phyloP scores from a whole-genome alignment of 192 early-diverging fungal species.

The Rhizoclosmatium globosum region DNA sequence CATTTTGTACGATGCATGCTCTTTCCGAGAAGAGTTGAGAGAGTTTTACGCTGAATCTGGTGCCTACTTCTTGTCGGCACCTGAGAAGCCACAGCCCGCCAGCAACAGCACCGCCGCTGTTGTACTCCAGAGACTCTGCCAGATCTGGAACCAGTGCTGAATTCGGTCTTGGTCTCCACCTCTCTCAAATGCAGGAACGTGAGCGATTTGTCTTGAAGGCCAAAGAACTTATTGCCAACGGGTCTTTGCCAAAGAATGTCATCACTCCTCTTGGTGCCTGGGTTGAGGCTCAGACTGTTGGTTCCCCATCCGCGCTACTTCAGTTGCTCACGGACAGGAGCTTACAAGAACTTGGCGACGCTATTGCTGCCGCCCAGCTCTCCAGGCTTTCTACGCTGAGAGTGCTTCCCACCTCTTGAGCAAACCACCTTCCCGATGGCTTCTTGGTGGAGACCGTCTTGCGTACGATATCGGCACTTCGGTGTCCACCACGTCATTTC shows the following conservation, averaged over 20 bases:
- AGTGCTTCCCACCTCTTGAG: slow-evolving; percentile 50
- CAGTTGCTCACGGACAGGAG: slow-evolving; percentile 60
- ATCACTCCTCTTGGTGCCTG: slow-evolving; percentile 13
- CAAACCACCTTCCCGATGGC: slow-evolving; percentile 78
- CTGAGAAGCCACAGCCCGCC: neutral
- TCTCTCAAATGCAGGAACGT: slow-evolving; percentile 74
- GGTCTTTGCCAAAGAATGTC: neutral
- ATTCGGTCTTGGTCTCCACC: slow-evolving; percentile 84
- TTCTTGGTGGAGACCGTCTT: slow-evolving; percentile 89
- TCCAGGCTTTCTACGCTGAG: slow-evolving; percentile 49
- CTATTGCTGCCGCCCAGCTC: slow-evolving; percentile 32
- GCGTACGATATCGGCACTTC: slow-evolving; percentile 87
- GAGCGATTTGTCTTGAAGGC: slow-evolving; percentile 70
- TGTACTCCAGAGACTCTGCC: neutral
- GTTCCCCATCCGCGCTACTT: slow-evolving; percentile 57
- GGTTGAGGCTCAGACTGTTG: slow-evolving; percentile 30
- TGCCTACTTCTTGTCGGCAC: neutral
- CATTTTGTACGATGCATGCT: slow-evolving; percentile 5
- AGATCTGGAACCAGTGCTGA: slow-evolving; percentile 73
- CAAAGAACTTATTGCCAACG: slow-evolving; percentile 54
- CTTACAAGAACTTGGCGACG: slow-evolving; percentile 56
- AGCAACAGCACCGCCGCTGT: neutral
- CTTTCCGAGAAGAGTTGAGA: slow-evolving; percentile 6
- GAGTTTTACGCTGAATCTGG: slow-evolving; percentile 28
- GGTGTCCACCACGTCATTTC: slow-evolving; percentile 92